Evolutionary conservation across 306 rosid genomes (phyloP).

Genomic region (Prosopis cineraria): DNA sequence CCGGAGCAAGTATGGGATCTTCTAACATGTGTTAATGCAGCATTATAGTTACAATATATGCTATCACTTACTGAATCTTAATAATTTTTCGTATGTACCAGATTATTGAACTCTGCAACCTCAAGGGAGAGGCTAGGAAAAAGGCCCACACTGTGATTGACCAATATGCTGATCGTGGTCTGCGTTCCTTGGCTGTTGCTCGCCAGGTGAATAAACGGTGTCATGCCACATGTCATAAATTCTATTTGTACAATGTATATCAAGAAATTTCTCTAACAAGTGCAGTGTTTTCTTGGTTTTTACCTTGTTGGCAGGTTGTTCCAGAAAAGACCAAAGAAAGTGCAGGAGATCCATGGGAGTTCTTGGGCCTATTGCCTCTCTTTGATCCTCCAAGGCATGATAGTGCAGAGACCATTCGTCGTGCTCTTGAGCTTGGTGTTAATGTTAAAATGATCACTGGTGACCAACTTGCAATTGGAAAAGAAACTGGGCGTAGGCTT

Average conservation of each 20-base stretch:
- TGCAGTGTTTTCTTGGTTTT: neutral
- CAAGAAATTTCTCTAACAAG: neutral
- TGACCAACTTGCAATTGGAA: constrained; percentile 95
- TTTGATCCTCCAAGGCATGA: constrained; percentile 99
- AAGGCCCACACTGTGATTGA: constrained; percentile 69
- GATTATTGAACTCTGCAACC: constrained; percentile 82
- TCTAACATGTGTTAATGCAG: neutral
- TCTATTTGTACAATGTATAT: neutral
- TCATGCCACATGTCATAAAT: neutral
- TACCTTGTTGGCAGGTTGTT: constrained; percentile 53
- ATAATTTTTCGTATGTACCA: constrained; percentile 21
- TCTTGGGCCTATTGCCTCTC: constrained; percentile 84
- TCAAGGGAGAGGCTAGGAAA: constrained; percentile 55
- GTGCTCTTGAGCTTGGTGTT: constrained; percentile 92
- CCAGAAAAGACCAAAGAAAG: constrained; percentile 76
- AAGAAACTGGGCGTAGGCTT: constrained; percentile 94
- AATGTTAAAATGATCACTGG: constrained; percentile 98
- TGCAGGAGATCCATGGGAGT: constrained; percentile 79
- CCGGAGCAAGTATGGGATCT: constrained; percentile 75
- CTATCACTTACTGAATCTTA: constrained; percentile 7
- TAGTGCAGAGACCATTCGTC: constrained; percentile 92
- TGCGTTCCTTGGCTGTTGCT: constrained; percentile 77
- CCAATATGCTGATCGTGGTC: constrained; percentile 74
- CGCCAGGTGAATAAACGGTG: constrained; percentile 61
- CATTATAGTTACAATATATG: neutral